phyloP scores from a whole-genome alignment of 805 yeast species.

The Ogataea methylovora region DNA sequence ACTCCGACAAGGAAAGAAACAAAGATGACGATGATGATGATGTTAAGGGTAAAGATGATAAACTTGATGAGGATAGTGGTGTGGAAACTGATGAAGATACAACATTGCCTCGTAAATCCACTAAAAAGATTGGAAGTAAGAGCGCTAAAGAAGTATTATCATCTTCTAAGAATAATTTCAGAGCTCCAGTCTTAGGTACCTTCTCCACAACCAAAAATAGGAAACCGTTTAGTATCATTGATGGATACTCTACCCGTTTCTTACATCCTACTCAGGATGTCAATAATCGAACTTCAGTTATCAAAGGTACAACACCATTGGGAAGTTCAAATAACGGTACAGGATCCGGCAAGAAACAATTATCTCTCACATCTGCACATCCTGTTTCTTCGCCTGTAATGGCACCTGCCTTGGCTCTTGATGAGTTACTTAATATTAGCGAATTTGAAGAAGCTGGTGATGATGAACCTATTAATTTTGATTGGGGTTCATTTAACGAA shows the following conservation, averaged over 20 bases:
- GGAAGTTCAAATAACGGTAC: slow-evolving; percentile 1
- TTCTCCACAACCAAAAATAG: slow-evolving; percentile 71
- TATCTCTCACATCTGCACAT: background rate
- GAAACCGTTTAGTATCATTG: slow-evolving; percentile 89
- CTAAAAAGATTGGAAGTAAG: slow-evolving; percentile 60
- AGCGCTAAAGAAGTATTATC: slow-evolving; percentile 93
- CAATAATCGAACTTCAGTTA: slow-evolving; percentile 13
- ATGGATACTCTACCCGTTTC: slow-evolving; percentile 86
- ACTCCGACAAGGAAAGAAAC: slow-evolving; percentile 12
- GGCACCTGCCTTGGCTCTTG: slow-evolving; percentile 34
- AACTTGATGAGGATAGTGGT: slow-evolving; percentile 42
- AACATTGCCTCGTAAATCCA: slow-evolving; percentile 66
- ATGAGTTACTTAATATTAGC: slow-evolving; percentile 81
- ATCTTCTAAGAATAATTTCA: slow-evolving; percentile 71
- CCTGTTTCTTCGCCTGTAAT: background rate
- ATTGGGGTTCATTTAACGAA: slow-evolving; percentile 20
- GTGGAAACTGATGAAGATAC: slow-evolving; percentile 93
- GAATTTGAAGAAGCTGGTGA: slow-evolving; percentile 74
- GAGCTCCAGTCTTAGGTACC: slow-evolving; percentile 90
- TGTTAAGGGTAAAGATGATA: slow-evolving; percentile 30
- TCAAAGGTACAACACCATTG: slow-evolving; percentile 13
- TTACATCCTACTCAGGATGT: slow-evolving; percentile 37
- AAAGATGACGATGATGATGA: slow-evolving; percentile 19
- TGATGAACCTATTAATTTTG: slow-evolving; percentile 27
- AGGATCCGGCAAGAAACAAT: background rate